Evolutionary conservation across 257 asterid genomes (phyloP), one percentile per base, ranked within the genome.

Genomic region (Jacaranda copaia): DNA sequence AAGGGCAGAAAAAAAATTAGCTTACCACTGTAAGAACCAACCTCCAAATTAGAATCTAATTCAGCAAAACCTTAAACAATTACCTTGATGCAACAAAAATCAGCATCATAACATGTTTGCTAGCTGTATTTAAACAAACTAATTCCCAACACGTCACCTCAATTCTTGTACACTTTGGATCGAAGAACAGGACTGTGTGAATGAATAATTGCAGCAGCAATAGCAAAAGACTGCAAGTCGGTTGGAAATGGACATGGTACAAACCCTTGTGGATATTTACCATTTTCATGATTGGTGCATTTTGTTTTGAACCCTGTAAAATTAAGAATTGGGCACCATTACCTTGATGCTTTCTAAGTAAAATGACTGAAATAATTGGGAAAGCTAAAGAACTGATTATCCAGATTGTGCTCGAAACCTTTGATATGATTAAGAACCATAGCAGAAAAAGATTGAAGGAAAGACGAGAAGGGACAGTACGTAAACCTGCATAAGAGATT

Each of bases 141-240:
- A 65, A 59, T 62, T 61, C 70, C 64, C 39, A 19, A 43, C 14
- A 12, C 32, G 32, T 56, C 43, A 61, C 78, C 76, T 88, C 88
- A 84, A 57, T 78, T 76, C 79, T 83, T 81, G 74, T 82, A 82
- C 84, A 80, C 70, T 80, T 88, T 81, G 71, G 89, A 81, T 38
- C 78, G 81, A 70, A 86, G 87, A 42, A 70, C 38, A 35, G 91
- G 87, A 72, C 77, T 86, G 42, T 62, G 82, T 49, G 85, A 82
- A 81, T 90, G 96, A 77, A 88, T 81, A 72, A 88, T 78, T 36
- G 96, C 89, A 32, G 82, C 78, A 64, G 93, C 92, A 65, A 90
- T 84, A 14, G 90, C 86, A 14, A 90, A 85, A 1, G 83, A 80
- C 87, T 90, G 96, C 74, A 90, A 68, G 78, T 78, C 3, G 93